Evolutionary conservation across 768 basidiomycete species (phyloP), one percentile per base, ranked within the genome.

Genomic region (Suillus subluteus): DNA sequence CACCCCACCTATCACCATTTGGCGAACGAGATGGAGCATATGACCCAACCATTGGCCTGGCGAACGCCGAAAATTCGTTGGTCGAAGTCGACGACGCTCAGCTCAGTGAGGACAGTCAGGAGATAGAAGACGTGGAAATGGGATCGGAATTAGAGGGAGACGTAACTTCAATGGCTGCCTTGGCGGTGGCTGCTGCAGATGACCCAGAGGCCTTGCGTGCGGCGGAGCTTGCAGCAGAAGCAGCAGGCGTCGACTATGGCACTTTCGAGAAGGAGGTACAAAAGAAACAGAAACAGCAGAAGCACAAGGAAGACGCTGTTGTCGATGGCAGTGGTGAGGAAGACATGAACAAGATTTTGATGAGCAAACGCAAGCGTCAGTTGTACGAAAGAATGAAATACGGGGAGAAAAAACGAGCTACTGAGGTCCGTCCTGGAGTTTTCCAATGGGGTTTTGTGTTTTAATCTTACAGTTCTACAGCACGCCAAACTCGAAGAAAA

Each of bases 311-410:
- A 13, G 80, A 77, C 68, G 77, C 78, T 70, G 69, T 72, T 69
- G 81, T 81, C 68, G 78, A 79, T 44, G 58, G 67, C 68, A 40
- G 71, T 69, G 56, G 72, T 23, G 94, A 95, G 75, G 83, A 88
- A 72, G 92, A 96, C 75, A 94, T 97, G 91, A 91, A 93, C 79
- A 97, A 96, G 85, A 97, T 98, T 90, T 85, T 98, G 88, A 90
- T 98, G 90, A 97, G 94, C 82, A 95, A 94, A 79, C 95, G 92
- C 81, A 91, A 97, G 78, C 87, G 89, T 72, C 96, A 96, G 79
- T 79, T 98, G 72, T 97, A 96, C 76, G 94, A 95, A 79, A 91
- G 91, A 80, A 92, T 98, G 87, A 94, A 95, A 80, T 87, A 92
- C 75, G 89, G 90, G 70, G 86, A 96, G 75, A 84, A 86, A 76